Evolutionary conservation across 805 yeast species (phyloP), one percentile per base, ranked within the genome.

Genomic region (Ogataea dorogensis): DNA sequence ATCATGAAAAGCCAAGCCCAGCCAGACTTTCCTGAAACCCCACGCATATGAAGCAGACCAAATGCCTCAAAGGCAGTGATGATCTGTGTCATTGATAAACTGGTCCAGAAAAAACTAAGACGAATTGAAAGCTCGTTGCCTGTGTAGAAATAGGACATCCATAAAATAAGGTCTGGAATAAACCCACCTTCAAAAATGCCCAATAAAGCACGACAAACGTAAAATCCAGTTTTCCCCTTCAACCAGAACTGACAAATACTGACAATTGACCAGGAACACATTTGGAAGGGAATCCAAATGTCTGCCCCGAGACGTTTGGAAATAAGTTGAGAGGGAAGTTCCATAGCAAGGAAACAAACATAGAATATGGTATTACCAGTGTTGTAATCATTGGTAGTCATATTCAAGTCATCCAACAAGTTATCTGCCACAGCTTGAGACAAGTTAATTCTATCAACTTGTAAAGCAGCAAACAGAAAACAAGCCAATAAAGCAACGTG

Each of bases 161-260:
- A 81, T 31, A 80, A 59, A 37, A 75, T 69, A 21, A 73, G 59
- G 47, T 80, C 86, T 21, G 83, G 80, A 36, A 82, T 79, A 41
- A 79, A 79, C 0, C 87, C 86, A 38, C 86, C 86, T 54, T 81
- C 80, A n/a, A 75, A 54, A 3, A 70, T 49, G 2, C 82, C 86
- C 27, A 78, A 50, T 5, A 77, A 60, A 0, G 72, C 71, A 42
- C 85, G 62, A 4, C 77, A 67, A 7, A 62, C 64, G 38, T 58
- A 64, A 43, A 75, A 79, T 0, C 74, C 67, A 1, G 64, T 50
- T 39, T 58, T 65, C 26, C 58, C 57, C 2, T 45, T 57, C 38
- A 79, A 56, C 12, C 63, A 64, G 27, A 69, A 70, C 53, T 80
- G 86, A 28, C 61, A 58, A 27, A 73, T 59, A 3, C 81, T 73